phyloP scores from a whole-genome alignment of 495 filamentous ascomycete species.

The Peziza echinospora region DNA sequence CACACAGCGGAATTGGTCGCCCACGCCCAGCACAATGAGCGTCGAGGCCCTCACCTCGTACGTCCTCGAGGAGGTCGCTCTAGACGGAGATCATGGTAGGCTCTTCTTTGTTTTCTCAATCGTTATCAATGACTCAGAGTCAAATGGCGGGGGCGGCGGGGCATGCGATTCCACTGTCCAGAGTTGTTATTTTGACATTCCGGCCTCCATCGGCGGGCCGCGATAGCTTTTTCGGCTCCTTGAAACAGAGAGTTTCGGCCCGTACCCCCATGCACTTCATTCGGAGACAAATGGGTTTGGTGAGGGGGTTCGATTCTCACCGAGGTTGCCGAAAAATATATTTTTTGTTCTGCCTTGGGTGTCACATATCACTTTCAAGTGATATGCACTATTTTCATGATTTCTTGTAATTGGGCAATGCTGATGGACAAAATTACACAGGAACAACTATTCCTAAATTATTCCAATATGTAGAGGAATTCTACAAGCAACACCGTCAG shows the following conservation, averaged over 20 bases:
- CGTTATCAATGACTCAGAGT: too few species aligned
- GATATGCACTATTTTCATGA: neutral
- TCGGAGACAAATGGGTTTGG: too few species aligned
- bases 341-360: neutral
- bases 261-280: too few species aligned
- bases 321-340: neutral
- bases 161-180: too few species aligned
- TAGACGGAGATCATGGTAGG: neutral
- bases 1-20: too few species aligned
- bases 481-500: slow-evolving; percentile 15
- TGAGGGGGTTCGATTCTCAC: neutral
- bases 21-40: neutral
- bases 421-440: neutral
- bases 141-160: too few species aligned
- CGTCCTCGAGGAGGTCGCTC: neutral
- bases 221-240: too few species aligned
- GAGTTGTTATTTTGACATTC: too few species aligned
- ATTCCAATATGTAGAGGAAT: slow-evolving; percentile 18
- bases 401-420: neutral
- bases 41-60: neutral
- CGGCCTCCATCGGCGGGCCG: too few species aligned
- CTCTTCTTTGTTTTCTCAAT: neutral
- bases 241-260: too few species aligned
- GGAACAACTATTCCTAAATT: slow-evolving; percentile 16
- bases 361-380: neutral